Percentiles rank a stretch among this genome's conserved stretches.
These are phyloP conservation scores for Fusarium sp. DNA, from an alignment of 2,329 filamentous ascomycete species.

Conservation along the genomic window DNA sequence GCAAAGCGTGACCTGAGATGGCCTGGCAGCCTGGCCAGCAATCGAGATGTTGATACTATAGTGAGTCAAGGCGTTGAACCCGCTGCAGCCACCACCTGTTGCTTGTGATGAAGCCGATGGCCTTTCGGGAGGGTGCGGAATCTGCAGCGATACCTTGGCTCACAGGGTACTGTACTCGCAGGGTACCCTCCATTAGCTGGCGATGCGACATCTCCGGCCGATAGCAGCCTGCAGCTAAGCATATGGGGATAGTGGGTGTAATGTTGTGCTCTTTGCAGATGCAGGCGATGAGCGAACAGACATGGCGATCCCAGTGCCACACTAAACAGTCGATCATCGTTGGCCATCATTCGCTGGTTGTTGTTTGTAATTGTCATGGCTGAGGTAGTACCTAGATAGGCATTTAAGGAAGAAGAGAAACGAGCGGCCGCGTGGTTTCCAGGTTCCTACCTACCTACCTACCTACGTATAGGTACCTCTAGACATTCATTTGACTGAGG, in stretches of 20 bases:
- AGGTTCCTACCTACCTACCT: no score
- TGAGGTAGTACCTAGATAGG: neutral
- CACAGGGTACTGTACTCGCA: neutral
- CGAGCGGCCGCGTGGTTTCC: no score
- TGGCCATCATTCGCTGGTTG: neutral
- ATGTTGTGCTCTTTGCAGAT: neutral
- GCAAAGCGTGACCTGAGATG: neutral
- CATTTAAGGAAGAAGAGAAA: no score
- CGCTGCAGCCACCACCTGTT: slow-evolving; percentile 20
- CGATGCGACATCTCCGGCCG: slow-evolving; percentile 37
- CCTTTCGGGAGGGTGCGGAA: slow-evolving; percentile 20
- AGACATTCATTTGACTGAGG: no score
- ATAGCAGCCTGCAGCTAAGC: slow-evolving; percentile 43
- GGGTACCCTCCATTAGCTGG: neutral
- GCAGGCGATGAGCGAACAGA: slow-evolving; percentile 34
- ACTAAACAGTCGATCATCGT: slow-evolving; percentile 27
- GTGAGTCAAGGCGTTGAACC: slow-evolving; percentile 6
- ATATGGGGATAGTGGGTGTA: slow-evolving; percentile 23
- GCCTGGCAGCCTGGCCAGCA: neutral
- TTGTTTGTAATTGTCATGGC: no score
- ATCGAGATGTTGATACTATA: neutral
- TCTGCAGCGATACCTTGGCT: slow-evolving; percentile 14
- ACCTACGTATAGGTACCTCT: no score
- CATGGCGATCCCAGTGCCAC: slow-evolving; percentile 31
- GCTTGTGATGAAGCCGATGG: neutral